These are phyloP conservation scores for Tylopilus vinaceipallidus DNA, from an alignment of 768 basidiomycete species.

Conservation along the genomic window DNA sequence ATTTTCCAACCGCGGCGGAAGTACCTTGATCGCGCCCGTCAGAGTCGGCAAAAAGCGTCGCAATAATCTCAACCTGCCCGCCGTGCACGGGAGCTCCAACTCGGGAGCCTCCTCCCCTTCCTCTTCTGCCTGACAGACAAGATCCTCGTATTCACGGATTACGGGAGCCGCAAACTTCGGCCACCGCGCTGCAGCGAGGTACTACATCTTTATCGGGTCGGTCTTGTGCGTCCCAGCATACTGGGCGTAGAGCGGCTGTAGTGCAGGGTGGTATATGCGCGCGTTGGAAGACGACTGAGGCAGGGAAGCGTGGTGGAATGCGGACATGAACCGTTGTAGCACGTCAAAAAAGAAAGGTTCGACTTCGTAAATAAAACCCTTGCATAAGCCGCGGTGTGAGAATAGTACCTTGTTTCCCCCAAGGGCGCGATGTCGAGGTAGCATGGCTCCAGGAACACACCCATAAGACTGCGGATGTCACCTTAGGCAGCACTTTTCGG, in stretches of 20 bases:
- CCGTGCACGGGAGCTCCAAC: constrained; percentile 46
- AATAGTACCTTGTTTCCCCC: constrained; percentile 54
- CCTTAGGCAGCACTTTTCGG: too few relatives aligned
- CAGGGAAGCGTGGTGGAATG: constrained; percentile 30
- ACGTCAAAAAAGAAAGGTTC: constrained; percentile 28
- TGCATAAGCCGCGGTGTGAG: too few relatives aligned
- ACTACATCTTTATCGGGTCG: constrained; percentile 68
- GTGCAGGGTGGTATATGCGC: constrained; percentile 48
- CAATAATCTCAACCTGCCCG: constrained; percentile 64
- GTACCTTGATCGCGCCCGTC: constrained; percentile 56
- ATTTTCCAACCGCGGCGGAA: constrained; percentile 65
- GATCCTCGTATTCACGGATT: constrained; percentile 44
- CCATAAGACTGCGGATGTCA: constrained; percentile 65
- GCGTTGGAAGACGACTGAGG: constrained; percentile 2
- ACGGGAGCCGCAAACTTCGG: constrained; percentile 74
- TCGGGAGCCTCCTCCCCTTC: constrained; percentile 24
- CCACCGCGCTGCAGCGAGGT: constrained; percentile 78
- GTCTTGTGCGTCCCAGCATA: constrained; percentile 57
- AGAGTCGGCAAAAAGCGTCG: constrained; percentile 63
- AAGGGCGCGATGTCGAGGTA: constrained; percentile 54
- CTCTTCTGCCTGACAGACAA: constrained; percentile 21
- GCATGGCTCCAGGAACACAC: constrained; percentile 72
- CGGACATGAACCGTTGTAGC: constrained; percentile 37
- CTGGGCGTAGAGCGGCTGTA: constrained; percentile 61
- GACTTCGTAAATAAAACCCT: too few relatives aligned